phyloP scores from a whole-genome alignment of 371 early-diverging fungal genomes.

The Rhizomucor miehei region DNA sequence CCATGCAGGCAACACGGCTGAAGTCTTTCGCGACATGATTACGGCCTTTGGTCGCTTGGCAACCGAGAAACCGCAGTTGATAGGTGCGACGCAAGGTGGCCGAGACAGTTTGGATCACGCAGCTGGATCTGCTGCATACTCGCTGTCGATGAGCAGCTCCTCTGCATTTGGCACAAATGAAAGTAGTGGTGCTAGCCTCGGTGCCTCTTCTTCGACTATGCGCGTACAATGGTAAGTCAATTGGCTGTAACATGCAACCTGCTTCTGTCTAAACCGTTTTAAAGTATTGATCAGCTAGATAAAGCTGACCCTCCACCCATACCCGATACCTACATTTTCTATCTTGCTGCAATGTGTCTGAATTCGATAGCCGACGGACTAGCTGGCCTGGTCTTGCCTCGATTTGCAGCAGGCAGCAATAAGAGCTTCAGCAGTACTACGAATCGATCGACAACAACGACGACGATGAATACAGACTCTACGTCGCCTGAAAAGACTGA shows the following conservation, averaged over 20 bases:
- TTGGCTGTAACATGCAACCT: not conserved
- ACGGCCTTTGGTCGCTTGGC: slow-evolving; percentile 75
- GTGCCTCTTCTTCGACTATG: slow-evolving; percentile 54
- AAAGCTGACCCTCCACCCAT: slow-evolving; percentile 86
- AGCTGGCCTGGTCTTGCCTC: slow-evolving; percentile 63
- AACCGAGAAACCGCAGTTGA: slow-evolving; percentile 72
- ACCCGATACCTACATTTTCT: slow-evolving; percentile 86
- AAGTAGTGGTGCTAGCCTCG: slow-evolving; percentile 30
- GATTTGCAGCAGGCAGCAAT: slow-evolving; percentile 43
- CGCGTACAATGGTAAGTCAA: slow-evolving; percentile 70
- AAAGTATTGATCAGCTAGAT: slow-evolving; percentile 87
- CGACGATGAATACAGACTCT: not conserved
- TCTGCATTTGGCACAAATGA: slow-evolving; percentile 4
- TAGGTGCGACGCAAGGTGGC: slow-evolving; percentile 56
- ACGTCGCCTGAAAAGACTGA: not conserved
- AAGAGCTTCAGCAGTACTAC: slow-evolving; percentile 13
- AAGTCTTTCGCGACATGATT: slow-evolving; percentile 81
- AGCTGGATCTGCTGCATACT: slow-evolving; percentile 8
- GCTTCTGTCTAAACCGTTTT: not conserved
- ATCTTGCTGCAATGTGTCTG: slow-evolving; percentile 70
- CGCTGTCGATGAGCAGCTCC: slow-evolving; percentile 2
- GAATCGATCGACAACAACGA: slow-evolving; percentile 1
- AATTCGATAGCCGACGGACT: slow-evolving; percentile 71
- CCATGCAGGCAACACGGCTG: slow-evolving; percentile 61
- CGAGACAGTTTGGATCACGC: slow-evolving; percentile 41